phyloP scores from a whole-genome alignment of 2,329 filamentous ascomycete species.

The Monosporascus sp. region DNA sequence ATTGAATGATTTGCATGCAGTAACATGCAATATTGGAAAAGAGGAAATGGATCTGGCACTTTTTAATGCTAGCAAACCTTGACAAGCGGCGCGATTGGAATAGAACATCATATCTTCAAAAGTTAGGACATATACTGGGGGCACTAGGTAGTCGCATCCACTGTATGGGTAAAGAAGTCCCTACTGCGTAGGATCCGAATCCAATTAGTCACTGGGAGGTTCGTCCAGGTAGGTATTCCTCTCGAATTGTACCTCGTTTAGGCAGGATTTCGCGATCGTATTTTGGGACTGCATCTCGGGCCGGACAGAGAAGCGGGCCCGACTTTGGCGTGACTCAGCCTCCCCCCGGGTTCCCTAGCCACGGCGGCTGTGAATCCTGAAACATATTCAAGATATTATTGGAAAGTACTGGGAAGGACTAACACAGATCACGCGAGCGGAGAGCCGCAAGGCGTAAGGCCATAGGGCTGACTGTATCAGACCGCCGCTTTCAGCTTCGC shows the following conservation, averaged over 20 bases:
- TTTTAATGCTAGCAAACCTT: no score
- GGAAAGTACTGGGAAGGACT: not conserved
- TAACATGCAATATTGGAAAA: no score
- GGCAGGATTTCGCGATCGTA: not conserved
- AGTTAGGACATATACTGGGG: no score
- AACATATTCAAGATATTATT: not conserved
- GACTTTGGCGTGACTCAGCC: not conserved
- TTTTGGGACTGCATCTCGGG: not conserved
- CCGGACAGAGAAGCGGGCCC: not conserved
- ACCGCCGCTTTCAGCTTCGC: not conserved
- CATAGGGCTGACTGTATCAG: not conserved
- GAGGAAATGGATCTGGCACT: no score
- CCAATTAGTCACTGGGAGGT: no score
- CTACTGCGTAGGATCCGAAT: no score
- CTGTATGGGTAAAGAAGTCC: no score
- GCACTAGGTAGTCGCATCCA: no score
- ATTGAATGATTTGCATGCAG: no score
- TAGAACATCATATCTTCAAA: no score
- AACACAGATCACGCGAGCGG: not conserved
- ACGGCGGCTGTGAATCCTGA: not conserved
- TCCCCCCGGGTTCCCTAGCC: not conserved
- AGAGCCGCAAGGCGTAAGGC: not conserved
- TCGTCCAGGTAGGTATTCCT: no score
- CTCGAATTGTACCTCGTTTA: not conserved
- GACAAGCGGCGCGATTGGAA: no score